Conservation (phyloP, 768 basidiomycete genomes). For the Auriscalpium vulgare region DNA sequence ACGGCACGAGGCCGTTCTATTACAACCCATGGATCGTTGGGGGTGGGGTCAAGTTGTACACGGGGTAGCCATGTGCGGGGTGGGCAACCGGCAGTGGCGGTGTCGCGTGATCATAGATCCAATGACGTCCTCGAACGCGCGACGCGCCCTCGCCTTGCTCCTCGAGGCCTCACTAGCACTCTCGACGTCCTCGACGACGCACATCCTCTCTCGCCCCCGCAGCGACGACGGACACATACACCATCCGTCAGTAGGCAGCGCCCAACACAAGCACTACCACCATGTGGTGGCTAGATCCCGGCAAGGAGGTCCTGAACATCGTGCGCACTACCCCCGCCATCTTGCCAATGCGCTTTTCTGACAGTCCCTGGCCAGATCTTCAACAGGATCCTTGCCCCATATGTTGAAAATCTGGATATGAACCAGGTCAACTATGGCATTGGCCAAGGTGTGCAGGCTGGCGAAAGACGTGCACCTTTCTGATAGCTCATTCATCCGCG, state of each 20-base stretch:
- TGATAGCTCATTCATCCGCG: slow-evolving; percentile 7
- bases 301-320: slow-evolving; percentile 75
- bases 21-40: too few relatives aligned
- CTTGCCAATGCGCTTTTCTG: neutral
- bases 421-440: slow-evolving; percentile 93
- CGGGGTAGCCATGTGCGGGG: too few relatives aligned
- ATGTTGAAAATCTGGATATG: slow-evolving; percentile 93
- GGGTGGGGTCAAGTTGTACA: too few relatives aligned
- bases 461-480: neutral
- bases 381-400: slow-evolving; percentile 87
- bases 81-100: too few relatives aligned
- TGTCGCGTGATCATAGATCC: neutral
- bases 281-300: slow-evolving; percentile 88
- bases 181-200: neutral
- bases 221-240: neutral
- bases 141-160: neutral
- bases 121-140: neutral
- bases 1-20: too few relatives aligned
- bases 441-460: slow-evolving; percentile 52
- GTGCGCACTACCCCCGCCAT: slow-evolving; percentile 33
- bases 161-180: neutral
- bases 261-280: slow-evolving; percentile 12
- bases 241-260: neutral
- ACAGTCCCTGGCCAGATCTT: slow-evolving; percentile 48
- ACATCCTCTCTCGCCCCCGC: neutral